Evolutionary conservation across 495 filamentous ascomycete species (phyloP).

Genomic region (Choiromyces venosus): DNA sequence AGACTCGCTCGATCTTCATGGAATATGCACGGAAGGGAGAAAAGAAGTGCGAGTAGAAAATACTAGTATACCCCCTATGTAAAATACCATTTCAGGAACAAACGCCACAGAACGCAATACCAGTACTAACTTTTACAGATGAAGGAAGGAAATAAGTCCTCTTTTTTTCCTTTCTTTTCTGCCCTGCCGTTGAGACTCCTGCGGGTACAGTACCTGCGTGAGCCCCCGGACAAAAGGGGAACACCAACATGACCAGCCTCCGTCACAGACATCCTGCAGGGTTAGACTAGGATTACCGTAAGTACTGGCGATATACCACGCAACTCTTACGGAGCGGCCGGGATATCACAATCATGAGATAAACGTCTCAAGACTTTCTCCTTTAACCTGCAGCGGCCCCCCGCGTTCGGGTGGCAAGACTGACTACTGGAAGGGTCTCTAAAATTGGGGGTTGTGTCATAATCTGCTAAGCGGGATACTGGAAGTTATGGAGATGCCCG

Average conservation of each 20-base stretch:
- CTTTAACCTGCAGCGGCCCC: background rate
- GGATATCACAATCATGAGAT: background rate
- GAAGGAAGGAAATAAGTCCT: background rate
- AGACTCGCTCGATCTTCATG: background rate
- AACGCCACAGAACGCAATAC: background rate
- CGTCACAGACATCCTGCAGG: background rate
- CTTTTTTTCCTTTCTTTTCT: background rate
- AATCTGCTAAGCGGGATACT: background rate
- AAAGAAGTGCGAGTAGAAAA: background rate
- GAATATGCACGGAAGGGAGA: background rate
- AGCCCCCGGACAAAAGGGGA: background rate
- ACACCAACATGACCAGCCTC: background rate
- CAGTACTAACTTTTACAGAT: background rate
- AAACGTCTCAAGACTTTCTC: background rate
- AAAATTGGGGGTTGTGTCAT: background rate
- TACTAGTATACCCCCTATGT: background rate
- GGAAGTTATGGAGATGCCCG: background rate
- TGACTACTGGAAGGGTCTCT: background rate
- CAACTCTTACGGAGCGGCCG: background rate
- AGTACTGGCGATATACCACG: background rate
- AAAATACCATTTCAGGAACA: background rate
- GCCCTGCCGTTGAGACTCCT: too few relatives aligned
- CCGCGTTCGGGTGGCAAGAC: background rate
- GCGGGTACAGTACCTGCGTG: background rate
- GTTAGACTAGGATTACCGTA: background rate